Evolutionary conservation across 108 stramenopile species (phyloP), one percentile per base, ranked within the genome.

Genomic region (Poteriospumella lacustris): DNA sequence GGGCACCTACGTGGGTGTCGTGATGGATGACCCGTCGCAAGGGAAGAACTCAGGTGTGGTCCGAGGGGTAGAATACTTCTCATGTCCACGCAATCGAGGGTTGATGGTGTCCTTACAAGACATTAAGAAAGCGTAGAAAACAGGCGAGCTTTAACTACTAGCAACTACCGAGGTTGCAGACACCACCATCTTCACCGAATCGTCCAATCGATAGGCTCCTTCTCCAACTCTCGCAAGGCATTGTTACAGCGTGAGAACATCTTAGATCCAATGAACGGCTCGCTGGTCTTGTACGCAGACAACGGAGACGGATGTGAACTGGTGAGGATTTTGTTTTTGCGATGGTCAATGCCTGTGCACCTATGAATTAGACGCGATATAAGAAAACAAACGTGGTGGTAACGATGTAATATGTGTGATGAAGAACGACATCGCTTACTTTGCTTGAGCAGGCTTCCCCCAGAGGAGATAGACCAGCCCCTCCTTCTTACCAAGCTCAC

Each of bases 381-480:
- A 31, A 24, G 39, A 26, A 0, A 56, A 1, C 41, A 52, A 19
- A 19, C 12, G 19, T 19, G 19, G 36, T 41, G 19, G 36, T 67
- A 67, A 15, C 31, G 15, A 67, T 38, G 12, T 15, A 31, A 9
- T 40, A 40, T 19, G 31, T 38, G 36, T 15, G 12, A 67, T 40
- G 64, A 41, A 67, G 40, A 38, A 38, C 12, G 40, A 67, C 9
- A 1, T 34, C 12, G 42, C 59, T 19, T 28, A 76, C 83, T 94
- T 92, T 52, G 76, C 76, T 44, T 89, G 85, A 29, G 97, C 96
- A 1, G 95, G 95, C 82, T 93, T 96, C 0, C 98, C 98, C 98
- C 98, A 99, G 41, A 97, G 83, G 42, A 99, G 58, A 77, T 95
- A 99, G 0, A 97, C 98, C 1, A 96, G 85, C n/a, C 90, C 92